Evolutionary conservation across 768 basidiomycete species (phyloP).

Genomic region (Boletellus sp.): DNA sequence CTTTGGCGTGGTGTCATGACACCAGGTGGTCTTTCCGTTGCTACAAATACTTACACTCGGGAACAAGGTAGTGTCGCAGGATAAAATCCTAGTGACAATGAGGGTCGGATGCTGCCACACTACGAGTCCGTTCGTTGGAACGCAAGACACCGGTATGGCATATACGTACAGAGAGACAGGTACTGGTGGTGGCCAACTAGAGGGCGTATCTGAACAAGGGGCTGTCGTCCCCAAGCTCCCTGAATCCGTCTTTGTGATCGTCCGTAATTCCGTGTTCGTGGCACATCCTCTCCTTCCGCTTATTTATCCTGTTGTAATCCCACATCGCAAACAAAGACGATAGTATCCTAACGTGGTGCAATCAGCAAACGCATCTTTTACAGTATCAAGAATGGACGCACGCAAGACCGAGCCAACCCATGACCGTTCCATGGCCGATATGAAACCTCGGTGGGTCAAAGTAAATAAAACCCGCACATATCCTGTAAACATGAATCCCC

Average conservation of each 20-base stretch:
- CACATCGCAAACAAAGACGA: conserved; percentile 39
- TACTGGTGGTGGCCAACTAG: neutral
- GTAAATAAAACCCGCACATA: conserved; percentile 40
- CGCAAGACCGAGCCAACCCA: conserved; percentile 25
- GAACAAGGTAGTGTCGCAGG: too few species aligned
- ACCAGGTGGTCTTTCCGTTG: too few species aligned
- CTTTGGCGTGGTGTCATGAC: too few species aligned
- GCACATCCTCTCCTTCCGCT: conserved; percentile 41
- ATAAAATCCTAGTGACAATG: too few species aligned
- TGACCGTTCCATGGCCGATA: conserved; percentile 30
- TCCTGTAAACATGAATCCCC: conserved; percentile 25
- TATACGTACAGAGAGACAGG: too few species aligned
- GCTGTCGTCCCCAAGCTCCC: conserved; percentile 44
- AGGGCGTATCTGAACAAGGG: conserved; percentile 46
- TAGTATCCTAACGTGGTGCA: conserved; percentile 30
- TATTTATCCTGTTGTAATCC: conserved; percentile 43
- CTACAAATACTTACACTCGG: too few species aligned
- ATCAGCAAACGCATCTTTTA: neutral
- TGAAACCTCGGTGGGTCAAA: conserved; percentile 34
- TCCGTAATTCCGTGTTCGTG: conserved; percentile 38
- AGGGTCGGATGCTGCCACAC: too few species aligned
- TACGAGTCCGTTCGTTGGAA: too few species aligned
- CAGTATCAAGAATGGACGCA: neutral
- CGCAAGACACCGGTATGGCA: too few species aligned
- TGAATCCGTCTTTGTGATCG: conserved; percentile 36